Conservation (phyloP, 306 rosid species). For the Lupinus albus region DNA sequence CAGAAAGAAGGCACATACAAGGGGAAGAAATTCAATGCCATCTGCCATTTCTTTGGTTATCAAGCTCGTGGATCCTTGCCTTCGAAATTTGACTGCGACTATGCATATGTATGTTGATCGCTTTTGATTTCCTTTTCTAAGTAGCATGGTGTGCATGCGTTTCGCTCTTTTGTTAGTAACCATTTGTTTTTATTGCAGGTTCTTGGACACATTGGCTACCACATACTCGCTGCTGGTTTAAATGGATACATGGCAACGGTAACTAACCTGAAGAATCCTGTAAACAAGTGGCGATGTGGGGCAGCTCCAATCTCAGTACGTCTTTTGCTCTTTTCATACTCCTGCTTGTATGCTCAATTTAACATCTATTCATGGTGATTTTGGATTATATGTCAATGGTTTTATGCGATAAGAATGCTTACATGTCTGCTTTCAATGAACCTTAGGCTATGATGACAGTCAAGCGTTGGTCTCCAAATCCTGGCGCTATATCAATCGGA, state of each 20-base stretch:
- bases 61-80: slow-evolving; percentile 99
- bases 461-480: slow-evolving; percentile 90
- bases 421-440: slow-evolving; percentile 31
- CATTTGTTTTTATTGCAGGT: slow-evolving; percentile 55
- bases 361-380: slow-evolving; percentile 3
- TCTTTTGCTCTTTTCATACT: slow-evolving; percentile 29
- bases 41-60: slow-evolving; percentile 97
- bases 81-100: slow-evolving; percentile 94
- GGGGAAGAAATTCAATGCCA: slow-evolving; percentile 96
- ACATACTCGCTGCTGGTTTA: slow-evolving; percentile 87
- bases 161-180: slow-evolving; percentile 27
- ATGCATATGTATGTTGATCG: slow-evolving; percentile 74
- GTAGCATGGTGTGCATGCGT: slow-evolving; percentile 1
- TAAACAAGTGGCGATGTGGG: slow-evolving; percentile 90
- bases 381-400: slow-evolving; percentile 1
- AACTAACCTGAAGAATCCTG: slow-evolving; percentile 83
- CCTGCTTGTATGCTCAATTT: slow-evolving; percentile 6
- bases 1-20: slow-evolving; percentile 97
- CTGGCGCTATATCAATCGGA: slow-evolving; percentile 75
- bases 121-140: slow-evolving; percentile 31
- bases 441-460: slow-evolving; percentile 92
- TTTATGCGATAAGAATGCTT: slow-evolving; percentile 8
- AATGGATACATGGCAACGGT: slow-evolving; percentile 94
- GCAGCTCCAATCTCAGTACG: slow-evolving; percentile 85
- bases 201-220: slow-evolving; percentile 92